phyloP scores from a whole-genome alignment of 371 early-diverging fungal species.

The Mucor irregularis region DNA sequence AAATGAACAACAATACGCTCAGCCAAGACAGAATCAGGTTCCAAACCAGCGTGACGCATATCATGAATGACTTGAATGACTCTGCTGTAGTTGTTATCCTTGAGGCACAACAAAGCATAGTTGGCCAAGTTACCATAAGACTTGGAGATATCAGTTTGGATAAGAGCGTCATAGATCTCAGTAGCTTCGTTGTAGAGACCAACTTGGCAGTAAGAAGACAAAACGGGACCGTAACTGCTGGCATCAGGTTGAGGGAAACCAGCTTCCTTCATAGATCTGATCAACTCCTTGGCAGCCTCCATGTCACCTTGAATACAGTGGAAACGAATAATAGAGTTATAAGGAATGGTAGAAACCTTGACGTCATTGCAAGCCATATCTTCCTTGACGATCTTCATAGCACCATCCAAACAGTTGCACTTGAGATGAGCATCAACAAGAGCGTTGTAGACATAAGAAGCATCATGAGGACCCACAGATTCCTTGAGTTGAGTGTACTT shows the following conservation, averaged over 20 bases:
- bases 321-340: conserved; percentile 49
- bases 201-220: conserved; percentile 43
- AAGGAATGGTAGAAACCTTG: conserved; percentile 44
- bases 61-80: conserved; percentile 26
- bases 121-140: conserved; percentile 52
- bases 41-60: conserved; percentile 39
- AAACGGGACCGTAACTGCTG: conserved; percentile 48
- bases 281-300: conserved; percentile 31
- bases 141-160: conserved; percentile 43
- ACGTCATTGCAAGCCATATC: conserved; percentile 37
- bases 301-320: conserved; percentile 33
- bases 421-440: conserved; percentile 51
- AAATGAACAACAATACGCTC: conserved; percentile 33
- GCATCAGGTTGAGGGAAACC: conserved; percentile 41
- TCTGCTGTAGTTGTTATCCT: conserved; percentile 6
- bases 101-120: conserved; percentile 45
- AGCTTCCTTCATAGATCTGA: conserved; percentile 22
- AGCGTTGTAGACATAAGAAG: conserved; percentile 50
- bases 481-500: conserved; percentile 27
- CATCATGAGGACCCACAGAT: conserved; percentile 36
- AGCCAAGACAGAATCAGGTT: conserved; percentile 42
- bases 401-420: conserved; percentile 36
- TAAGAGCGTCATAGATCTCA: conserved; percentile 30
- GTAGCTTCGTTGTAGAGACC: conserved; percentile 26
- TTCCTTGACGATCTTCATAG: conserved; percentile 40